phyloP scores from a whole-genome alignment of 2,329 filamentous ascomycete genomes.

The Nannizzia gypsea region DNA sequence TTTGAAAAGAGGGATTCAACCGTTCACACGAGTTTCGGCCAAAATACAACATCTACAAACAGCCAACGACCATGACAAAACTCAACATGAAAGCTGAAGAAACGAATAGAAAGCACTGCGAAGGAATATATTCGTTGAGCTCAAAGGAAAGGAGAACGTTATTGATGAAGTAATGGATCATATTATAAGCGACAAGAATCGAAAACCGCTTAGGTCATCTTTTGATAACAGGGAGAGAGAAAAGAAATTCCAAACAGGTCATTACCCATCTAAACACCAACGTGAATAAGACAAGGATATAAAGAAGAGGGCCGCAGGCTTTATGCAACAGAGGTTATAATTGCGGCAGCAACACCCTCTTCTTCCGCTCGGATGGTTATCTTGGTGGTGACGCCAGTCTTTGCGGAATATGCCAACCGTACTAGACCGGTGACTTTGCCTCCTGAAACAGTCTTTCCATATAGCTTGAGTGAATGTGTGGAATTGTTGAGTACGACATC shows the following conservation, averaged over 20 bases:
- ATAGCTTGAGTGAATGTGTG: slow-evolving; percentile 87
- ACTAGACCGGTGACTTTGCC: slow-evolving; percentile 79
- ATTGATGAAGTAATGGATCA: neutral
- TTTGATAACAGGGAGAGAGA: neutral
- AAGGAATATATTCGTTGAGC: neutral
- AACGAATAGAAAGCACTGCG: neutral
- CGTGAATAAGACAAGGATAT: neutral
- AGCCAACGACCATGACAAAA: neutral
- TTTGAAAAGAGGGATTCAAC: neutral
- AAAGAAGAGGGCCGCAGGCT: neutral
- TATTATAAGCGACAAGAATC: neutral
- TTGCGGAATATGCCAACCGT: slow-evolving; percentile 86
- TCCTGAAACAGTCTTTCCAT: slow-evolving; percentile 87
- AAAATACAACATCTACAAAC: neutral
- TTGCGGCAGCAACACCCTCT: slow-evolving; percentile 71
- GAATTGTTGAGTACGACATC: slow-evolving; percentile 79
- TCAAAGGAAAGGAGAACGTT: neutral
- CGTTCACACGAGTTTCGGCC: neutral
- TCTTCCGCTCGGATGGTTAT: slow-evolving; percentile 87
- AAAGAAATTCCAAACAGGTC: neutral
- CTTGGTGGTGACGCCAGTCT: slow-evolving; percentile 91
- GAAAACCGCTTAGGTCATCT: slow-evolving; percentile 2
- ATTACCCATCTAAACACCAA: slow-evolving; percentile 6
- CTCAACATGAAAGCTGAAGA: neutral
- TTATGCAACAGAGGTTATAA: slow-evolving; percentile 68